A percentile compares a stretch with the other conserved stretches of the same genome.
Conservation (phyloP, 352 stramenopile species). For the Phytophthora uliginosa region DNA sequence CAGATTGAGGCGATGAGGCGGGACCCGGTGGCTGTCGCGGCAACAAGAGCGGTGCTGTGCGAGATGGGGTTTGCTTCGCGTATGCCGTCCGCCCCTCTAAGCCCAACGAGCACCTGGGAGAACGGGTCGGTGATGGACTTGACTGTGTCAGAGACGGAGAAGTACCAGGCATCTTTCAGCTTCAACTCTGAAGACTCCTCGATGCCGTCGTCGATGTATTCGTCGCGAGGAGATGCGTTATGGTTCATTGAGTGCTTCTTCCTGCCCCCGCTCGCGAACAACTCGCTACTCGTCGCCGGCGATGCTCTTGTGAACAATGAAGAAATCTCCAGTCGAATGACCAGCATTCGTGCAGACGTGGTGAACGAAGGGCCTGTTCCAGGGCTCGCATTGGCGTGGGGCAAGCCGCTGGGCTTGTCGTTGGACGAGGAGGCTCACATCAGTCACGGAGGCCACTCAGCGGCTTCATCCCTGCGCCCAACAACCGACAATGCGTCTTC, state of each 20-base stretch:
- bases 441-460: constrained; percentile 1
- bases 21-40: constrained; percentile 50
- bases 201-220: constrained; percentile 43
- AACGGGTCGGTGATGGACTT: constrained; percentile 19
- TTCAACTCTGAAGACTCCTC: constrained; percentile 24
- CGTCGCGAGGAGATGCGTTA: constrained; percentile 43
- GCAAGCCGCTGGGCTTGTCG: constrained; percentile 65
- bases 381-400: constrained; percentile 73
- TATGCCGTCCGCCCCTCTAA: constrained; percentile 15
- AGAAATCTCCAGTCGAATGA: constrained; percentile 34
- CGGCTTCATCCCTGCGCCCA: constrained; percentile 17
- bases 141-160: constrained; percentile 13
- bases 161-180: constrained; percentile 21
- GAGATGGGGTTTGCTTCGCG: constrained; percentile 34
- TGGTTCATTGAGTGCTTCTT: constrained; percentile 72
- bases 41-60: constrained; percentile 36
- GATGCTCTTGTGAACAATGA: constrained; percentile 40
- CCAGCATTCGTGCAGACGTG: constrained; percentile 12
- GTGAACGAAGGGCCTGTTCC: constrained; percentile 34
- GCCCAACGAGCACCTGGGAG: constrained; percentile 19
- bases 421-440: constrained; percentile 69
- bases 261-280: constrained; percentile 43
- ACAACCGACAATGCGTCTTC: constrained; percentile 15
- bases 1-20: constrained; percentile 49
- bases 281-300: constrained; percentile 49